Base-by-base conservation (phyloP, 129 eudicot species). In the Tanacetum coccineum region DNA sequence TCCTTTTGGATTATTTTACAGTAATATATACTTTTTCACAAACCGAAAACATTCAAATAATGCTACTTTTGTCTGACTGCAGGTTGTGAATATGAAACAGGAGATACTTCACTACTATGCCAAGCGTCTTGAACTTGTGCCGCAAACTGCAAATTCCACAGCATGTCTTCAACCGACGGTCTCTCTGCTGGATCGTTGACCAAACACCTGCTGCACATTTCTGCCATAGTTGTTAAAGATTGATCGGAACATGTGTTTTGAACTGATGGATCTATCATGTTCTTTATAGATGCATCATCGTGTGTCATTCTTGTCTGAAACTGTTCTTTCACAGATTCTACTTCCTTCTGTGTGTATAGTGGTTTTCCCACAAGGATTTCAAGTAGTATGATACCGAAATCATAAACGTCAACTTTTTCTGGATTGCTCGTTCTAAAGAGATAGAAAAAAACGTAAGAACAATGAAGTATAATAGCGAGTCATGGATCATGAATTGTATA, bases 91-190 rank as follows among this genome's bases (percentile, higher is more conserved):
- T 76, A 71, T 42, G 83, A 70, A 66, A 74, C 46, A 2, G 99
- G 99, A 52, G 96, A 88, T 40, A 80, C 85, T 12, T 87, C 88
- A 11, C 79, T 81, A 80, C 95, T 89, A 6, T 80, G 80, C 62
- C 80, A 69, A 30, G 87, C 80, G 54, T 84, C 89, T 69, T 88
- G 96, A 60, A 93, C 89, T 69, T 93, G 99, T 12, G 92, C 85
- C 56, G 96, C 96, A 81, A 84, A 93, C 61, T 86, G 99, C 81
- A 93, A 65, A 66, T 93, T 88, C 99, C 99, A 93, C 18, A 93
- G 70, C 66, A 93, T 82, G 74, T 93, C 99, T 70, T 93, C 99
- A 17, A 89, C 76, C 6, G 99, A 88, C 13, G 99, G 99, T 70
- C 96, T 80, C 14, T 86, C 86, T 14, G 69, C 71, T 62, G 92